A percentile compares a stretch with the other conserved stretches of the same genome.
phyloP scores from a whole-genome alignment of 768 basidiomycete genomes.

The Trametes sanguinea region DNA sequence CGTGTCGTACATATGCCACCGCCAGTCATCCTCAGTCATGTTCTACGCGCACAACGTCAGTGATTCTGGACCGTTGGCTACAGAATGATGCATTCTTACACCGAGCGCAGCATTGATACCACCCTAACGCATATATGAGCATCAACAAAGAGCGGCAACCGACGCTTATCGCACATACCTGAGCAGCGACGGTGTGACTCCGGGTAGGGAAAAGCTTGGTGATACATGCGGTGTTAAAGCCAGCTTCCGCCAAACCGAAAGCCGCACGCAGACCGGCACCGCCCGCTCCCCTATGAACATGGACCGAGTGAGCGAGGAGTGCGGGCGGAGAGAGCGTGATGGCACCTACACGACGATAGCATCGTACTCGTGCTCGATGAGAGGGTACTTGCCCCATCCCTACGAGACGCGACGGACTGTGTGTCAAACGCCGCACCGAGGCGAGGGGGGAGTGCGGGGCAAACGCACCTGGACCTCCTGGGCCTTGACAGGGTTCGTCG shows the following conservation, averaged over 20 bases:
- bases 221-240: slow-evolving; percentile 98
- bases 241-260: slow-evolving; percentile 97
- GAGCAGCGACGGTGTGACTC: slow-evolving; percentile 98
- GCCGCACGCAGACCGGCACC: slow-evolving; percentile 98
- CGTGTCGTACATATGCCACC: slow-evolving; percentile 99
- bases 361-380: slow-evolving; percentile 99
- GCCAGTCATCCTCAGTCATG: slow-evolving; percentile 99
- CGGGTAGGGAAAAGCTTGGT: slow-evolving; percentile 98
- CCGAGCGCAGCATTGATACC: slow-evolving; percentile 98
- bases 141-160: not conserved
- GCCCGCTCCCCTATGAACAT: slow-evolving; percentile 76
- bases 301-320: not conserved
- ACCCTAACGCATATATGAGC: slow-evolving; percentile 52
- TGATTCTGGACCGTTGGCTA: slow-evolving; percentile 72
- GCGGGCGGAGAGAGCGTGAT: not conserved
- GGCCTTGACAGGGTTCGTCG: slow-evolving; percentile 75
- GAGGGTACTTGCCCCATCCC: slow-evolving; percentile 88
- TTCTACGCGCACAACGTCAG: slow-evolving; percentile 52
- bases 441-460: slow-evolving; percentile 4
- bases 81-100: slow-evolving; percentile 47
- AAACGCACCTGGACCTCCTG: slow-evolving; percentile 71
- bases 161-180: slow-evolving; percentile 49
- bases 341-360: slow-evolving; percentile 91
- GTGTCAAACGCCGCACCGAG: not conserved
- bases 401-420: slow-evolving; percentile 46